Evolutionary conservation across 1,284 basidiomycete species (phyloP).

Genomic region (Leccinum griseonigrum): DNA sequence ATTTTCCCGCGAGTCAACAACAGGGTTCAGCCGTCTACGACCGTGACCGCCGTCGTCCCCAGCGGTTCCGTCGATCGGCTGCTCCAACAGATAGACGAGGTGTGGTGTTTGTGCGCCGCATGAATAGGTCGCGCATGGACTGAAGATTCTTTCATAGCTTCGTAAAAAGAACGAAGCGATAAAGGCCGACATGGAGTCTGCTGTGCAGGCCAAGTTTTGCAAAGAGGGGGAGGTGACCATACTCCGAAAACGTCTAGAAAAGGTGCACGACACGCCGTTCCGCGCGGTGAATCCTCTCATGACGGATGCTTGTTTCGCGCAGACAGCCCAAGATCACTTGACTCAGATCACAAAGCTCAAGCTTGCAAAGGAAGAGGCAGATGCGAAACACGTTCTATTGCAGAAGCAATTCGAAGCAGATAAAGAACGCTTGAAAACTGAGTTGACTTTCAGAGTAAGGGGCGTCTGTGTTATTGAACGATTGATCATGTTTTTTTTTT

Average conservation of each 20-base stretch:
- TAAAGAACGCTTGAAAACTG: constrained; percentile 66
- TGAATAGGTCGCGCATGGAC: constrained; percentile 6
- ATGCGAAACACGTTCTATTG: constrained; percentile 49
- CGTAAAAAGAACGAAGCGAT: constrained; percentile 46
- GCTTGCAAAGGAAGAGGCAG: constrained; percentile 56
- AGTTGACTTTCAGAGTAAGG: constrained; percentile 65
- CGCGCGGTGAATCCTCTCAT: neutral
- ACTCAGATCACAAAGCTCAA: constrained; percentile 56
- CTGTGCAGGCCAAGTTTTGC: constrained; percentile 26
- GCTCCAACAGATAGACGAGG: constrained; percentile 47
- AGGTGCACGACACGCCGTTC: constrained; percentile 17
- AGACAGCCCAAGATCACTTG: constrained; percentile 60
- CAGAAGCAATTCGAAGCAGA: constrained; percentile 64
- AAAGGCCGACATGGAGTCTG: constrained; percentile 17
- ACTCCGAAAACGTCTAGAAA: constrained; percentile 32
- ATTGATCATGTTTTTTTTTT: constrained; percentile 11
- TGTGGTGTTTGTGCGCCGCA: constrained; percentile 26
- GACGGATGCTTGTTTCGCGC: neutral
- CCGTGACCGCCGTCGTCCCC: neutral
- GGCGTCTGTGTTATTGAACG: constrained; percentile 2
- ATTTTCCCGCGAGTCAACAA: constrained; percentile 10
- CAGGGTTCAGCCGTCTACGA: constrained; percentile 4
- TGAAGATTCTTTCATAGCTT: constrained; percentile 40
- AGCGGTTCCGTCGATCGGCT: constrained; percentile 27
- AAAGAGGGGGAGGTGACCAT: constrained; percentile 35